Evolutionary conservation across 805 yeast genomes (phyloP).

Genomic region (Nakazawaea anatomiae): DNA sequence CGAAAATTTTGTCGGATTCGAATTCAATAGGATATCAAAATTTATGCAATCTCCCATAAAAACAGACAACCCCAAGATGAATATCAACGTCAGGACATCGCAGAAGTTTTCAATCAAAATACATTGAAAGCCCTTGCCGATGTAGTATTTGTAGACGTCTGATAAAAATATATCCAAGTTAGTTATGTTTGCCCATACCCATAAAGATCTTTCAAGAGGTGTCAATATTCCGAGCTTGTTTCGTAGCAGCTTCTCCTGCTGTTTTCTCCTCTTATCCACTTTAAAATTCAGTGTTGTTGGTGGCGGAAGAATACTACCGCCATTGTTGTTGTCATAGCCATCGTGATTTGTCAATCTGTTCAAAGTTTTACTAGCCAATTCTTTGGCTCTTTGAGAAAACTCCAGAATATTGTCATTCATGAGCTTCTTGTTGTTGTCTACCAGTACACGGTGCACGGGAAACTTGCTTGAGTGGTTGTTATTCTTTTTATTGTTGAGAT

Average conservation of each 20-base stretch:
- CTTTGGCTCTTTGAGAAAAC: slow-evolving; percentile 19
- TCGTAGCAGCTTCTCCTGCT: slow-evolving; percentile 20
- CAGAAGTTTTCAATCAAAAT: slow-evolving; percentile 61
- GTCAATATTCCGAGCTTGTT: slow-evolving; percentile 38
- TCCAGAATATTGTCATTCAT: slow-evolving; percentile 5
- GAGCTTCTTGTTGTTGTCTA: background rate
- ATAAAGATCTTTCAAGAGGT: slow-evolving; percentile 73
- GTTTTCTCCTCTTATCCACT: background rate
- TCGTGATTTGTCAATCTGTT: slow-evolving; percentile 12
- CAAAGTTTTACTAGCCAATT: slow-evolving; percentile 20
- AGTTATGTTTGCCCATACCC: slow-evolving; percentile 96
- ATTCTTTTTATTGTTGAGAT: background rate
- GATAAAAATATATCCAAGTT: slow-evolving; percentile 82
- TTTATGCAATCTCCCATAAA: slow-evolving; percentile 82
- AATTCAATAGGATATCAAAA: slow-evolving; percentile 28
- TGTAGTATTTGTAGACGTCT: slow-evolving; percentile 78
- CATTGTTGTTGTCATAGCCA: background rate
- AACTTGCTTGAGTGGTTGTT: background rate
- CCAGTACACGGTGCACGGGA: background rate
- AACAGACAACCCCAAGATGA: slow-evolving; percentile 73
- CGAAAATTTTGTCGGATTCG: slow-evolving; percentile 35
- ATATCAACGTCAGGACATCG: slow-evolving; percentile 69
- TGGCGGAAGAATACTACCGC: slow-evolving; percentile 13
- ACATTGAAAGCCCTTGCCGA: slow-evolving; percentile 80
- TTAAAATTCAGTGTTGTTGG: slow-evolving; percentile 12